These are phyloP conservation scores for Stagonosporopsis vannaccii DNA, from an alignment of 2,329 filamentous ascomycete species.

Conservation along the genomic window DNA sequence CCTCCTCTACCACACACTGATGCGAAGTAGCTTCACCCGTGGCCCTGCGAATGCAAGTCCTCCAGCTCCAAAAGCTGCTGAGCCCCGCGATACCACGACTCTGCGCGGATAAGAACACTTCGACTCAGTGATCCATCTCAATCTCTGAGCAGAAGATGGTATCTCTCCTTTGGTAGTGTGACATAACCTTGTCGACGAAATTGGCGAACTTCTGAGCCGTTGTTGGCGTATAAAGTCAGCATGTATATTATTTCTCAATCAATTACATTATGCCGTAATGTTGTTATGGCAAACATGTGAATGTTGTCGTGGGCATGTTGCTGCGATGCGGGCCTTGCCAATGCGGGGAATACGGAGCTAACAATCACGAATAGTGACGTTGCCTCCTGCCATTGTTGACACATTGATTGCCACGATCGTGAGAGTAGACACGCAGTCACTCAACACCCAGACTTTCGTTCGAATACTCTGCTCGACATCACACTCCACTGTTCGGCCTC, in stretches of 20 bases:
- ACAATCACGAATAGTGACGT: slow-evolving; percentile 14
- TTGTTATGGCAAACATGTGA: background rate
- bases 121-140: background rate
- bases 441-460: background rate
- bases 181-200: background rate
- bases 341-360: slow-evolving; percentile 1
- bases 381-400: slow-evolving; percentile 1
- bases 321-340: background rate
- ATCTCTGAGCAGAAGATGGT: slow-evolving; percentile 17
- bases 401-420: background rate
- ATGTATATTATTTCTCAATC: slow-evolving; percentile 1
- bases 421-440: too few species aligned
- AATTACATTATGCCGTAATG: background rate
- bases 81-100: slow-evolving; percentile 36
- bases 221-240: background rate
- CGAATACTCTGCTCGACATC: too few species aligned
- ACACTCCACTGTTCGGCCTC: too few species aligned
- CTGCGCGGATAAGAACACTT: slow-evolving; percentile 28
- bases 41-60: slow-evolving; percentile 25
- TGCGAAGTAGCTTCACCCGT: slow-evolving; percentile 40
- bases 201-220: background rate
- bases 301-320: background rate
- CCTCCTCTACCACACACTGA: slow-evolving; percentile 13
- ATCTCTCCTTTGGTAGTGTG: background rate
- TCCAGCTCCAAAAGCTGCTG: slow-evolving; percentile 19